Evolutionary conservation across 2,329 filamentous ascomycete genomes (phyloP).

Genomic region (Colletotrichum sp.): DNA sequence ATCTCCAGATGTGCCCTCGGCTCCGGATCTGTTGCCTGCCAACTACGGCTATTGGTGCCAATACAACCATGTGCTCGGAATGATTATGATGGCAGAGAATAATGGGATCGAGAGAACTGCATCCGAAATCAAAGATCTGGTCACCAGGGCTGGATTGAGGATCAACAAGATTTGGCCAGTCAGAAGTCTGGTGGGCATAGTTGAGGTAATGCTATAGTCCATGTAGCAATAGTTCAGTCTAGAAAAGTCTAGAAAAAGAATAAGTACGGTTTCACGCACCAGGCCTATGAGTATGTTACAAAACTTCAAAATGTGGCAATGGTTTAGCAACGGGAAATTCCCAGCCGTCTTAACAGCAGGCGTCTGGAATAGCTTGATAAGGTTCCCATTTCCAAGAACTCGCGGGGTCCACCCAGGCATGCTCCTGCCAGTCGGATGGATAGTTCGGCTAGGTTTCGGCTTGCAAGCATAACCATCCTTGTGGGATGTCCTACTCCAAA

Average conservation of each 20-base stretch:
- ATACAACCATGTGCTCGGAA: conserved; percentile 35
- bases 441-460: not conserved
- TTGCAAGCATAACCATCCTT: not conserved
- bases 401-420: not conserved
- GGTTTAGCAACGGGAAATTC: not conserved
- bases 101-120: conserved; percentile 42
- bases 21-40: conserved; percentile 34
- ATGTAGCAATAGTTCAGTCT: not conserved
- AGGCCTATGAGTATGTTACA: not conserved
- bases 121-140: conserved; percentile 30
- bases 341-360: not conserved
- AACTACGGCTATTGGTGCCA: conserved; percentile 38
- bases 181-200: conserved; percentile 34
- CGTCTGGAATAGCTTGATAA: not conserved
- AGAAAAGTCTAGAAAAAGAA: not conserved
- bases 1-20: conserved; percentile 28
- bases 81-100: conserved; percentile 37
- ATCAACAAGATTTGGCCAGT: conserved; percentile 35
- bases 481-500: not conserved
- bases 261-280: not conserved
- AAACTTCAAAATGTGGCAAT: not conserved
- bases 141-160: conserved; percentile 32
- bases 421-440: not conserved
- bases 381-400: not conserved
- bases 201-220: conserved; percentile 22